Conservation (phyloP, 768 basidiomycete species). For the Macrolepiota dolichaula region DNA sequence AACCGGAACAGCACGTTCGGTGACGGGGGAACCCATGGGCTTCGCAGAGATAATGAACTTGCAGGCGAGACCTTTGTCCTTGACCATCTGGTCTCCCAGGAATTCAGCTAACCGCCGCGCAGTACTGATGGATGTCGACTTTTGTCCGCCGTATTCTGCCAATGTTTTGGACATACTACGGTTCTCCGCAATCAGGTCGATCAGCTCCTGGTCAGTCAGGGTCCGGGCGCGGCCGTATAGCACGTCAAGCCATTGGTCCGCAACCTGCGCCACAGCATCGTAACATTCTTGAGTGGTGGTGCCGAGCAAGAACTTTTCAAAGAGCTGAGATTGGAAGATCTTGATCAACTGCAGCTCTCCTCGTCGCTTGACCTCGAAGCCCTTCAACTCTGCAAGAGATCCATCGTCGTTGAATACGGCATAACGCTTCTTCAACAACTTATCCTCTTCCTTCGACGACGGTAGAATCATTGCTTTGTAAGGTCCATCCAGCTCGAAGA, state of each 20-base stretch:
- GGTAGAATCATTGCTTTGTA: conserved; percentile 99
- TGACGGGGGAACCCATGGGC: conserved; percentile 91
- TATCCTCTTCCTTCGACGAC: conserved; percentile 98
- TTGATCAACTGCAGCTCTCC: conserved; percentile 99
- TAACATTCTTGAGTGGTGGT: conserved; percentile 95
- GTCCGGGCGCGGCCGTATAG: conserved; percentile 84
- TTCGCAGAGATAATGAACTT: conserved; percentile 98
- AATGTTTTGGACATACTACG: conserved; percentile 96
- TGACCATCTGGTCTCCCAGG: conserved; percentile 97
- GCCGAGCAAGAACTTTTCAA: conserved; percentile 95
- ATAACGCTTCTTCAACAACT: conserved; percentile 96
- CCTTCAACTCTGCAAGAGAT: conserved; percentile 95
- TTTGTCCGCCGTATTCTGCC: conserved; percentile 93
- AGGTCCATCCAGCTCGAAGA: conserved; percentile 98
- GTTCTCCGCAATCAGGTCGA: conserved; percentile 98
- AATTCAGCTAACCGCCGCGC: conserved; percentile 95
- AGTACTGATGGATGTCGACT: conserved; percentile 97
- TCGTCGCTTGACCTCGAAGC: conserved; percentile 97
- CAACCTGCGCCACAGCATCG: conserved; percentile 86
- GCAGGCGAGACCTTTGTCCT: conserved; percentile 98
- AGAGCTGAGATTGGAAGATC: conserved; percentile 98
- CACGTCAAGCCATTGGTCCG: conserved; percentile 97
- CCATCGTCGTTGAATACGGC: conserved; percentile 99
- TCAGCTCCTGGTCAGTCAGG: conserved; percentile 86
- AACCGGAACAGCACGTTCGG: conserved; percentile 93